Percentiles rank a stretch among this genome's conserved stretches.
phyloP scores from a whole-genome alignment of 495 filamentous ascomycete genomes.

The Mytilinidion resinicola region DNA sequence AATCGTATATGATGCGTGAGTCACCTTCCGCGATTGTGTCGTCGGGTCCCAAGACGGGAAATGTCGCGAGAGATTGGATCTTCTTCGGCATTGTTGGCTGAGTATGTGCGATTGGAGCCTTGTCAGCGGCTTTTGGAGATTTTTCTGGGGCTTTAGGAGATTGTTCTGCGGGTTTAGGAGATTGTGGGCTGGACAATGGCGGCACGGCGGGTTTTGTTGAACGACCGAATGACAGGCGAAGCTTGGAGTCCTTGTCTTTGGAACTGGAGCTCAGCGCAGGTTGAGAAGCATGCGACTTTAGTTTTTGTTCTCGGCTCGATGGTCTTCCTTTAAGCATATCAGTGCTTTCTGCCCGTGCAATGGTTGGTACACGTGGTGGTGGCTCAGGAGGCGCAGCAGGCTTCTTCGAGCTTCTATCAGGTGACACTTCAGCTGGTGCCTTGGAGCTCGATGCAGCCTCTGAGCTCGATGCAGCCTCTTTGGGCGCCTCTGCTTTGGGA shows the following conservation, averaged over 20 bases:
- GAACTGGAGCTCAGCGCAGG: conserved; percentile 8
- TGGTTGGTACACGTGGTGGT: conserved; percentile 14
- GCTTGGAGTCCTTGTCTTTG: conserved; percentile 11
- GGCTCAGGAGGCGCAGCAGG: background rate
- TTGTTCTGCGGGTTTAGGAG: background rate
- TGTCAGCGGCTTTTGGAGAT: conserved; percentile 6
- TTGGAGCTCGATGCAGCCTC: conserved; percentile 4
- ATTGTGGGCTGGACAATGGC: background rate
- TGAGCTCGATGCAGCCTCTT: conserved; percentile 5
- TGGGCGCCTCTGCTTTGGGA: too few relatives aligned
- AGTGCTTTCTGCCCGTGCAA: conserved; percentile 24
- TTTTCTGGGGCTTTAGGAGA: background rate
- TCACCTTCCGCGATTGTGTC: conserved; percentile 67
- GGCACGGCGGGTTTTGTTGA: conserved; percentile 10
- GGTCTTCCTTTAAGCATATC: conserved; percentile 20
- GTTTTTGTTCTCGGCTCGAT: conserved; percentile 12
- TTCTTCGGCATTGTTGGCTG: conserved; percentile 10
- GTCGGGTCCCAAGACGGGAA: conserved; percentile 35
- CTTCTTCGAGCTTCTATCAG: background rate
- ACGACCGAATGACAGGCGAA: conserved; percentile 9
- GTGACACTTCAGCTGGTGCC: background rate
- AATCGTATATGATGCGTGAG: conserved; percentile 63
- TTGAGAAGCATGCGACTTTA: conserved; percentile 22
- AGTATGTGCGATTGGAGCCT: background rate
- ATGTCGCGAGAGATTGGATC: conserved; percentile 25